Percentiles rank a stretch among this genome's conserved stretches.
phyloP scores from a whole-genome alignment of 73 alveolate genomes.

The Tetrahymena borealis region DNA sequence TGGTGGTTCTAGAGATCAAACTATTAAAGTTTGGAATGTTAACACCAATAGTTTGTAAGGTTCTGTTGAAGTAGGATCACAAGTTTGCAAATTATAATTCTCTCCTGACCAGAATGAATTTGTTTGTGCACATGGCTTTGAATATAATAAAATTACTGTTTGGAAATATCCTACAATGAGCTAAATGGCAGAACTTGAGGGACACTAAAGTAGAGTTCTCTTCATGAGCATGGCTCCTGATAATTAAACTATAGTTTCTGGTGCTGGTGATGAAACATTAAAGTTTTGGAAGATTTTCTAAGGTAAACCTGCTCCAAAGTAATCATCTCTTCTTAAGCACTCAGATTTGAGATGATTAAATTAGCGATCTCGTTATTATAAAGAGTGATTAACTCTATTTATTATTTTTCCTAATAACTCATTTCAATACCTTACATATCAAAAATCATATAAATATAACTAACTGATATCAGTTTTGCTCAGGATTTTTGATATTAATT shows the following conservation, averaged over 20 bases:
- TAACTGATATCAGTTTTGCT: too few species aligned
- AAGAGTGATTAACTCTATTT: neutral
- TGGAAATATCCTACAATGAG: constrained; percentile 79
- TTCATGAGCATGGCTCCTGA: constrained; percentile 95
- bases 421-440: too few species aligned
- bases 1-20: constrained; percentile 67
- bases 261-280: constrained; percentile 99
- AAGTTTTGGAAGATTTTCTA: constrained; percentile 99
- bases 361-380: neutral
- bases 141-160: constrained; percentile 21
- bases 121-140: constrained; percentile 40
- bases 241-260: constrained; percentile 86
- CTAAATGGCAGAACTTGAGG: constrained; percentile 78
- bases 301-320: constrained; percentile 16
- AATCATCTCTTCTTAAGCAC: neutral
- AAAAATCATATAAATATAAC: too few species aligned
- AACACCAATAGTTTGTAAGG: constrained; percentile 13
- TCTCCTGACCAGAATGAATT: constrained; percentile 22
- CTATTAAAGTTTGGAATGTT: constrained; percentile 56
- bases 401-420: too few species aligned
- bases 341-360: neutral
- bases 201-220: constrained; percentile 96
- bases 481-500: too few species aligned
- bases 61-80: constrained; percentile 41
- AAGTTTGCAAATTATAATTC: constrained; percentile 36